Percentiles rank a stretch among this genome's conserved stretches.
Conservation (phyloP, 2,329 filamentous ascomycete species). For the Waltergamsia citrina region DNA sequence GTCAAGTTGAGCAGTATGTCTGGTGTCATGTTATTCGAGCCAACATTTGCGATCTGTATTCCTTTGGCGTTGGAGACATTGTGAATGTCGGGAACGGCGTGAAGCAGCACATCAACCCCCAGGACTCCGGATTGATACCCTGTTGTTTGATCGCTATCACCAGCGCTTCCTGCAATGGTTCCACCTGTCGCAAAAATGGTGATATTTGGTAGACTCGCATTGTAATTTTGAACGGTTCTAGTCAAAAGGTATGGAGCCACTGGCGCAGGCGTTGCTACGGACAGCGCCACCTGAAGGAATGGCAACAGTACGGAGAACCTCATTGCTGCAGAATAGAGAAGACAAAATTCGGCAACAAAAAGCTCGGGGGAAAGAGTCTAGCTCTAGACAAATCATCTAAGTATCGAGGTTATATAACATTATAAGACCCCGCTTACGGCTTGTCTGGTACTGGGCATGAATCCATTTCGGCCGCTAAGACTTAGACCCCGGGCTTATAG, state of each 20-base stretch:
- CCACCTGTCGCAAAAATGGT: conserved; percentile 50
- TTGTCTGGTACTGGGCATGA: no score
- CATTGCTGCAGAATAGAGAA: no score
- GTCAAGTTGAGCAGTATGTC: conserved; percentile 36
- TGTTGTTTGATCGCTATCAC: conserved; percentile 33
- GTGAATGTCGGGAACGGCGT: conserved; percentile 42
- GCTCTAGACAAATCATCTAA: no score
- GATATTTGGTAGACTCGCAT: conserved; percentile 39
- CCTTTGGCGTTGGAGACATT: conserved; percentile 45
- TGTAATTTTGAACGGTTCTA: conserved; percentile 10
- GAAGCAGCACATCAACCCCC: conserved; percentile 38
- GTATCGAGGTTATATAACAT: no score
- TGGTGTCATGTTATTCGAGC: conserved; percentile 36
- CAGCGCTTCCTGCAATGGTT: conserved; percentile 45
- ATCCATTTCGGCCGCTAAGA: no score
- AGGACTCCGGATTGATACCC: conserved; percentile 31
- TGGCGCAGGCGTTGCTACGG: no score
- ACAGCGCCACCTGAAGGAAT: no score
- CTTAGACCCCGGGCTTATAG: no score
- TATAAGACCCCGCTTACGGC: no score
- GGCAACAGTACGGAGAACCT: no score
- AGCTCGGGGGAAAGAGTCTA: no score
- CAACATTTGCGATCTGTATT: conserved; percentile 40
- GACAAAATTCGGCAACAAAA: no score
- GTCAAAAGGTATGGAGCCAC: neutral